Evolutionary conservation across 2,329 filamentous ascomycete species (phyloP), one percentile per base, ranked within the genome.

Genomic region (Aureobasidium sp.): DNA sequence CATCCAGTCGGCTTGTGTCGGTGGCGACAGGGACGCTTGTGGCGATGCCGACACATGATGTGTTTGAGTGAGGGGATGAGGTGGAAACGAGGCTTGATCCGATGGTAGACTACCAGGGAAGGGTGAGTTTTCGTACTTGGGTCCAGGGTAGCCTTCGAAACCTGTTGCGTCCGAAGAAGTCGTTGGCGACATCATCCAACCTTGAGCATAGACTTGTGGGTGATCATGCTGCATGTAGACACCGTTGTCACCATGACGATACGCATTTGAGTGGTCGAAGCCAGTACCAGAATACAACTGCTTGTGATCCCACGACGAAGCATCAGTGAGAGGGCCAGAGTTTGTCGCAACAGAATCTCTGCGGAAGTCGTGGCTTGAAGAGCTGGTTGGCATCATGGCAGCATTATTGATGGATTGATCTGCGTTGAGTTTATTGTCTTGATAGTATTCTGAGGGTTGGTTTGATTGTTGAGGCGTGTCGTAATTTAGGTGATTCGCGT

Each of bases 151-250:
- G 69, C 90, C 89, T 59, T 85, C 86, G 71, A 89, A 91, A 66
- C 84, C 79, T 64, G 85, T 86, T 64, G 91, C 88, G 7, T 90
- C 93, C 73, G 85, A 87, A 65, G 89, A 84, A 58, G 85, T 88
- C 29, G 88, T 89, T 68, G 79, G 63, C 63, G 63, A 55, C 50
- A 64, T 62, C 44, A 64, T 48, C 62, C 62, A 66, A 10, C 32
- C 42, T 26, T 50, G 44, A 23, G 52, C n/a, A 29, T 62, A 59
- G 62, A 56, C 42, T 52, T 53, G 48, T 29, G 37, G n/a, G n/a
- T 53, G 34, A 23, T 64, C 48, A 37, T 41, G 61, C 42, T 53
- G 51, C 12, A 42, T 17, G 26, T 64, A 61, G 5, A 20, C 50
- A 37, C 17, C 17, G 37, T 62, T 63, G 32, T 65, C 55, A 41